phyloP scores from a whole-genome alignment of 352 stramenopile genomes.

The Phytophthora uliginosa region DNA sequence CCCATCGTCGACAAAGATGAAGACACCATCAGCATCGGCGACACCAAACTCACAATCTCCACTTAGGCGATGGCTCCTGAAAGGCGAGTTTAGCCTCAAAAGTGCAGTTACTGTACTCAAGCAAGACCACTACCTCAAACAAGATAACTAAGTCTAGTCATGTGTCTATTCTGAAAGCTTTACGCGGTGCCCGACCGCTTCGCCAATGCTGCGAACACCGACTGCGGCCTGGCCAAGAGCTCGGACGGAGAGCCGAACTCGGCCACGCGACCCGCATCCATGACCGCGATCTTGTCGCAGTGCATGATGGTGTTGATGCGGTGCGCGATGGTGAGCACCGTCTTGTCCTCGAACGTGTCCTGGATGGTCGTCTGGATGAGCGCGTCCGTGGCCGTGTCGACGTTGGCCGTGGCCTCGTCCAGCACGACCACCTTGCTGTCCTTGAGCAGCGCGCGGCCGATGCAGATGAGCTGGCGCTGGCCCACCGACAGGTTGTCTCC shows the following conservation, averaged over 20 bases:
- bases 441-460: conserved; percentile 94
- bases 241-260: conserved; percentile 92
- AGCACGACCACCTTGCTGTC: conserved; percentile 95
- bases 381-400: conserved; percentile 74
- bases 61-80: neutral
- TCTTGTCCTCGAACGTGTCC: conserved; percentile 90
- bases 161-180: neutral
- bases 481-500: conserved; percentile 88
- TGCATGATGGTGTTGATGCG: conserved; percentile 90
- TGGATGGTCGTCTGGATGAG: conserved; percentile 78
- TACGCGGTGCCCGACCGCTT: neutral
- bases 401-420: conserved; percentile 96
- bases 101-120: too few relatives aligned
- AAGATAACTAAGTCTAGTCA: too few relatives aligned
- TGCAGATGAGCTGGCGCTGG: conserved; percentile 96
- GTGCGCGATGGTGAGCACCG: conserved; percentile 90
- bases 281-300: conserved; percentile 90
- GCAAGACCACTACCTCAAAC: too few relatives aligned
- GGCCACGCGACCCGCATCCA: conserved; percentile 88
- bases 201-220: conserved; percentile 76
- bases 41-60: neutral
- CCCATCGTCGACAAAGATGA: neutral
- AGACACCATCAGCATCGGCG: neutral
- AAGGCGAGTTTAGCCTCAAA: neutral
- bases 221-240: conserved; percentile 78